Base-by-base conservation (phyloP, 768 basidiomycete species). In the Gloeophyllum trabeum region DNA sequence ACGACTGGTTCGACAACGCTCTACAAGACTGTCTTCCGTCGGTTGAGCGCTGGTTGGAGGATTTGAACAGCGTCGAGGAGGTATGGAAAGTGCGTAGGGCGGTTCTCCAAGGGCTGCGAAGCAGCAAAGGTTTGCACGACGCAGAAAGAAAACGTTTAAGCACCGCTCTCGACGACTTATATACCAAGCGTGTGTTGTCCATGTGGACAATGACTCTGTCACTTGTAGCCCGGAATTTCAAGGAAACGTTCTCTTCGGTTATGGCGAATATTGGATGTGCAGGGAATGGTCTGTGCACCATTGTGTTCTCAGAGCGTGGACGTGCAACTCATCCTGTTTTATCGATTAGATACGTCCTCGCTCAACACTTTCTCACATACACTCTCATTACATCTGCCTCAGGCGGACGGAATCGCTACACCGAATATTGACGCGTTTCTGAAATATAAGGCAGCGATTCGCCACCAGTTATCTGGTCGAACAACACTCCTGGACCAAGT, bases 21-120 rank as follows among this genome's bases (percentile, higher is more conserved):
- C 58, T 64, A 20, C 48, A 63, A 34, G 65, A 56, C 38, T 61
- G 84, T 36, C 62, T 64, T 34, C 55, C 50, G 16, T 63, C 74
- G 5, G 59, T 75, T 12, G 57, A 64, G 4, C 60, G 60, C 39
- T 87, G 82, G 83, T 62, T 91, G 41, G 47, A 63, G 6, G 67
- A 70, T 4, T 59, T 90, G 16, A 61, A 69, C n/a, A 71, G 54
- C 18, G 72, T 82, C 24, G 70, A 69, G 32, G 81, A 81, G 30
- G 71, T 88, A 5, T 90, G 88, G 87, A 70, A 65, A 24, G 57
- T 87, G n/a, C 68, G 84, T 35, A 58, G 60, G 20, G 75, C 67
- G 30, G 61, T 72, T 35, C 61, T 63, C 43, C 68, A 61, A 36
- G 76, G 70, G 69, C 55, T 77, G 21, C 41, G 43, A 2, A 47